Base-by-base conservation (phyloP, 192 early-diverging fungal genomes). In the Funneliformis geosporum region DNA sequence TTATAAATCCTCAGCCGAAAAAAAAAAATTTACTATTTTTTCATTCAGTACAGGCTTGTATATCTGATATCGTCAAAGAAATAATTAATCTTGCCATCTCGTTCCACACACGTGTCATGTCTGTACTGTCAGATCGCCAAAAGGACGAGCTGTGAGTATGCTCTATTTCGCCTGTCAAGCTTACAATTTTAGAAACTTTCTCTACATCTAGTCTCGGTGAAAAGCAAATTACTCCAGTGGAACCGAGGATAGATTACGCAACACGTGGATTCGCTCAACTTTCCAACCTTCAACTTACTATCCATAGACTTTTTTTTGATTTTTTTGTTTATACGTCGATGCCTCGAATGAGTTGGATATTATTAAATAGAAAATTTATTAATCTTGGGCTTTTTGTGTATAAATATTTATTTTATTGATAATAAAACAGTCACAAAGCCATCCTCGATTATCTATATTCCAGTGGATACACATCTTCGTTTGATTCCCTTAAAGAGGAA, bases 371-470 rank as follows among this genome's bases (percentile, higher is more conserved):
- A 64, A 68, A 23, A 3, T 8, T 39, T 25, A 43, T 69, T 78
- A 62, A 23, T 18, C 21, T 47, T 40, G 27, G 8, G 14, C 7
- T 67, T 64, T 42, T 75, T 33, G 6, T 55, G 27, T 18, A n/a
- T n/a, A n/a, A 16, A 59, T 23, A 66, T 23, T 50, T 28, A 18
- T 66, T 23, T 47, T n/a, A n/a, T 25, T 46, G 27, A 77, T 43
- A 64, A 55, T 50, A n/a, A 23, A 65, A 18, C 64, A 93, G 92
- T 40, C 92, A 90, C 70, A 90, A 91, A 81, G 91, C 95, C 38
- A 91, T 98, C 40, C 83, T 98, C 16, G 97, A 98, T 85, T 98
- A 96, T 84, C 87, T 98, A 74, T 90, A 90, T 73, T 86, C 92
- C 21, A 90, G 88, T 46, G 95, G 95, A 10, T 92, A 92, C 78